phyloP scores from a whole-genome alignment of 2,329 filamentous ascomycete genomes.

The Botrytis fragariae region DNA sequence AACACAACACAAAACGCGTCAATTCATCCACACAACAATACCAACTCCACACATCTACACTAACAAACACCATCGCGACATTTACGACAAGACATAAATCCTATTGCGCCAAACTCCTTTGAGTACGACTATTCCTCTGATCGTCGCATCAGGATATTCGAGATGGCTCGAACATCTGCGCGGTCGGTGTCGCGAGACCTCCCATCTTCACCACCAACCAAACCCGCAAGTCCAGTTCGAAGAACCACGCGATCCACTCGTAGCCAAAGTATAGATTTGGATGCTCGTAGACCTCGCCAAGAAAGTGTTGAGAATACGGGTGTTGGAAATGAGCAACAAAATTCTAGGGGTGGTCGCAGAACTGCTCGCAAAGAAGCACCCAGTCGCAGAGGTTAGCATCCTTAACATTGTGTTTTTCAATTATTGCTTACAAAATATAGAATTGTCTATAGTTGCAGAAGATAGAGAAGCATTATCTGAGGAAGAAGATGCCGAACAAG shows the following conservation, averaged over 20 bases:
- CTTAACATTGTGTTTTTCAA: background rate
- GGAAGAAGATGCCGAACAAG: background rate
- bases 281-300: slow-evolving; percentile 27
- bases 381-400: slow-evolving; percentile 23
- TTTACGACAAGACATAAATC: background rate
- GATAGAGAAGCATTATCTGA: slow-evolving; percentile 18
- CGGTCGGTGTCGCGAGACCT: slow-evolving; percentile 23
- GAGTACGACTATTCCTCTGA: background rate
- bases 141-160: background rate
- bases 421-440: slow-evolving; percentile 26
- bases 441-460: slow-evolving; percentile 35
- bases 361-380: slow-evolving; percentile 14
- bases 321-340: slow-evolving; percentile 24
- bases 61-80: background rate
- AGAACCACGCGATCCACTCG: slow-evolving; percentile 38
- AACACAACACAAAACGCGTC: slow-evolving; percentile 7
- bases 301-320: slow-evolving; percentile 30
- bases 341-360: background rate
- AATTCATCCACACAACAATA: background rate
- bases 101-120: background rate
- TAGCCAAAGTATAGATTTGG: slow-evolving; percentile 42
- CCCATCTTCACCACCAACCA: slow-evolving; percentile 35
- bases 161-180: slow-evolving; percentile 2
- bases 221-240: slow-evolving; percentile 26
- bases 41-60: background rate